These are phyloP conservation scores for Posidonia oceanica DNA, from an alignment of 116 monocot genomes.

Conservation along the genomic window DNA sequence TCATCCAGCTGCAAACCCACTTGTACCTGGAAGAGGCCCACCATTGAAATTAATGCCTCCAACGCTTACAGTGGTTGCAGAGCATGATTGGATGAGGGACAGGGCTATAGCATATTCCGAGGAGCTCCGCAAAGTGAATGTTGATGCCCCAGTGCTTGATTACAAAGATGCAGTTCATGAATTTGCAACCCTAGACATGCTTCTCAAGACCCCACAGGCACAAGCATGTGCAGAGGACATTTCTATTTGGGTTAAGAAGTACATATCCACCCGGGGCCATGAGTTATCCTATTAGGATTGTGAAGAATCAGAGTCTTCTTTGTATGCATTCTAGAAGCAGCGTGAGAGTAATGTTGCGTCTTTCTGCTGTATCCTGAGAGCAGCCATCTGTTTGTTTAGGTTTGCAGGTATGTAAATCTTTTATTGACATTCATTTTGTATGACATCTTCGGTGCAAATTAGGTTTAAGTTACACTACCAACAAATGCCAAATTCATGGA, in stretches of 20 bases:
- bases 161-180: conserved; percentile 91
- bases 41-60: conserved; percentile 88
- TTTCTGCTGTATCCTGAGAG: neutral
- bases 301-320: neutral
- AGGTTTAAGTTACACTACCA: too few species aligned
- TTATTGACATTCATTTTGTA: conserved; percentile 7
- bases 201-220: conserved; percentile 74
- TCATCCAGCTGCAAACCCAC: conserved; percentile 84
- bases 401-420: conserved; percentile 8
- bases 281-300: conserved; percentile 73
- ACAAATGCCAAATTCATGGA: too few species aligned
- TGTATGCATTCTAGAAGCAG: neutral
- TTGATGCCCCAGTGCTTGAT: conserved; percentile 79
- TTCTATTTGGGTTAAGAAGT: conserved; percentile 83
- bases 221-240: conserved; percentile 85
- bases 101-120: conserved; percentile 81
- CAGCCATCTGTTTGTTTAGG: conserved; percentile 2
- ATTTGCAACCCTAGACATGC: conserved; percentile 73
- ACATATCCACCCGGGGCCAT: conserved; percentile 71
- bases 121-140: conserved; percentile 73
- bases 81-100: conserved; percentile 94
- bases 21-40: conserved; percentile 46
- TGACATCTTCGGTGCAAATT: conserved; percentile 1
- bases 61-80: conserved; percentile 74
- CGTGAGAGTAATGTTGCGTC: neutral